Evolutionary conservation across 306 rosid genomes (phyloP).

Genomic region (Casuarina glauca): DNA sequence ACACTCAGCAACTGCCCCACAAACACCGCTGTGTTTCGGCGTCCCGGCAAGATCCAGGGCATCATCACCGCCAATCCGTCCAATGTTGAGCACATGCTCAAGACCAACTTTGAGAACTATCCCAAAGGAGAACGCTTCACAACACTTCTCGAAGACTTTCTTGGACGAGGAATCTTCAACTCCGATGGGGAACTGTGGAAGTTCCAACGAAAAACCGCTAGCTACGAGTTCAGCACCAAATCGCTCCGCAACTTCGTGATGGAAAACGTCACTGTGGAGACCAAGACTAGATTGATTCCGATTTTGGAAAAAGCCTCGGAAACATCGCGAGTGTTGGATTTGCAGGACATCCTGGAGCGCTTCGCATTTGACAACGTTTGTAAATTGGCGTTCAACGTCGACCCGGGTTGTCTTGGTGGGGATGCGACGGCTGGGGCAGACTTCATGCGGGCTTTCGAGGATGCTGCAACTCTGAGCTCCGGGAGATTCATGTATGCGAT

Average conservation of each 20-base stretch:
- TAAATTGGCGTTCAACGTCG: slow-evolving; percentile 60
- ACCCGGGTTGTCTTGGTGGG: slow-evolving; percentile 54
- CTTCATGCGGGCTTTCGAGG: slow-evolving; percentile 71
- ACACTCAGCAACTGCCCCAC: slow-evolving; percentile 43
- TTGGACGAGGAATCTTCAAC: slow-evolving; percentile 75
- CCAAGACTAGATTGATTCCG: slow-evolving; percentile 45
- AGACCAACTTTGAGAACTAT: slow-evolving; percentile 64
- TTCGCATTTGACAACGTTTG: slow-evolving; percentile 75
- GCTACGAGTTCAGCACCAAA: slow-evolving; percentile 67
- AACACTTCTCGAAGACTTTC: slow-evolving; percentile 42
- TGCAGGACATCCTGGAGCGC: slow-evolving; percentile 62
- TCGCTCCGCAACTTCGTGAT: slow-evolving; percentile 56
- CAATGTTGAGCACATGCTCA: slow-evolving; percentile 64
- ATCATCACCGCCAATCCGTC: slow-evolving; percentile 58
- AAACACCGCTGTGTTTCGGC: slow-evolving; percentile 44
- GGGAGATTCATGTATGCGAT: slow-evolving; percentile 44
- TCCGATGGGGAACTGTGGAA: slow-evolving; percentile 61
- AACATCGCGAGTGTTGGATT: slow-evolving; percentile 29
- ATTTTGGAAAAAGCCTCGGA: slow-evolving; percentile 35
- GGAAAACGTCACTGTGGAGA: slow-evolving; percentile 52
- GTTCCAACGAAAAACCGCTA: slow-evolving; percentile 62
- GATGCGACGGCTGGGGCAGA: slow-evolving; percentile 36
- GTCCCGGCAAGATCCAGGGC: slow-evolving; percentile 39
- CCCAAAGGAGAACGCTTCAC: slow-evolving; percentile 60
- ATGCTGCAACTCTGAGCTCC: slow-evolving; percentile 43